Evolutionary conservation across 2,329 filamentous ascomycete species (phyloP), one percentile per base, ranked within the genome.

Genomic region (Diaporthe capsici): DNA sequence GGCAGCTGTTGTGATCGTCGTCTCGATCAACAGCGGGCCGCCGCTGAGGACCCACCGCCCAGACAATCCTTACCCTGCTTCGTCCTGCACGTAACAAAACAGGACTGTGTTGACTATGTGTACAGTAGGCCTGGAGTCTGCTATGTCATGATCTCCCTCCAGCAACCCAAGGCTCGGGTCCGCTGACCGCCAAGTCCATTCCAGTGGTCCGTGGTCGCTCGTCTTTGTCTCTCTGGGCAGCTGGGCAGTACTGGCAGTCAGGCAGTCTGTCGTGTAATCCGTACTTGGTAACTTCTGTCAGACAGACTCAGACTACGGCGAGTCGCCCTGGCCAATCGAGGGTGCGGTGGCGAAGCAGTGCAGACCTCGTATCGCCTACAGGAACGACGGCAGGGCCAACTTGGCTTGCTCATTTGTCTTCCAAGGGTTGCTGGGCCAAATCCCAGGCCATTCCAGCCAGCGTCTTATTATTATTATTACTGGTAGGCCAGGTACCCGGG

Each of bases 341-440:
- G n/a, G 31, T 70, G 13, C 65, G 31, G 34, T 53, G 49, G 58
- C 65, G 65, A 55, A 49, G 65, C 65, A 70, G 65, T 70, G 65
- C 65, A 70, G 49, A 70, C 65, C 49, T 70, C 65, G 65, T 70
- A 70, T 70, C 65, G 65, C 65, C 65, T 34, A 55, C 65, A 70
- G 65, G 65, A 70, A 70, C 65, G 34, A 55, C 47, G 34, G 65
- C 49, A 42, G 49, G 60, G 22, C 65, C 31, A 55, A 55, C 65
- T 70, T 70, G 65, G 65, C 65, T 55, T 42, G 65, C 49, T 55
- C 49, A 55, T 55, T 70, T 70, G 65, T 42, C 34, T 39, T 34
- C 31, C 65, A 22, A 42, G 47, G 44, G 49, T 70, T 70, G 65
- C 34, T 70, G 65, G 65, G 65, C 49, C 49, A 42, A 70, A 70